Evolutionary conservation across 1,139 yeast genomes (phyloP), one percentile per base, ranked within the genome.

Genomic region (Saccharomyces hybrid): DNA sequence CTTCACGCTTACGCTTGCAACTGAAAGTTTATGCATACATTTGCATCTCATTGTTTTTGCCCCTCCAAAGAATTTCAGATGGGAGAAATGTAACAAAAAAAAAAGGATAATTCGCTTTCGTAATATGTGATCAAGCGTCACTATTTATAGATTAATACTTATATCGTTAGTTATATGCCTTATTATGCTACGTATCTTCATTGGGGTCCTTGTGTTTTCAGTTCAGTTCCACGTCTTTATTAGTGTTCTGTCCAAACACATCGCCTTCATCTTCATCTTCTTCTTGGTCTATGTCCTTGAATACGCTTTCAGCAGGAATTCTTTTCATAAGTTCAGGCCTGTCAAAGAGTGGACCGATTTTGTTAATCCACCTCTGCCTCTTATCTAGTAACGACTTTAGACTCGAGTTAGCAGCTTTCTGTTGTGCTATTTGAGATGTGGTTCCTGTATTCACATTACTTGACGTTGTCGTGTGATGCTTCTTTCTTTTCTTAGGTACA

Each of bases 281-380:
- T 46, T 75, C 80, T 42, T 77, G 81, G 24, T 78, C 84, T 48
- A 78, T 74, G 52, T 79, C 84, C 28, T 78, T 81, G 60, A 84
- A 83, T 2, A 88, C 78, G 28, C 84, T 77, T 56, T 79, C 83
- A 42, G 70, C 69, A 2, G 97, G 97, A 58, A 86, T 82, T 51
- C 95, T 76, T 65, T 84, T 81, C 87, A 87, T 86, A 64, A 84
- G 77, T 59, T 83, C 82, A 5, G 85, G 80, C 32, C 75, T 75
- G 16, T 84, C 77, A 71, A 93, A 93, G 54, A 91, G 78, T 31
- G 88, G 88, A 1, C 98, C 98, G 60, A 95, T 88, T 68, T 84
- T 88, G 26, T 80, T 81, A 51, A 91, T 86, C 99, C 99, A 93
- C 62, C 95, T 82, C 58, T 72, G 75, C 56, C 99, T 81, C 72